phyloP scores from a whole-genome alignment of 345 rosid genomes.

The Alliaria petiolata region DNA sequence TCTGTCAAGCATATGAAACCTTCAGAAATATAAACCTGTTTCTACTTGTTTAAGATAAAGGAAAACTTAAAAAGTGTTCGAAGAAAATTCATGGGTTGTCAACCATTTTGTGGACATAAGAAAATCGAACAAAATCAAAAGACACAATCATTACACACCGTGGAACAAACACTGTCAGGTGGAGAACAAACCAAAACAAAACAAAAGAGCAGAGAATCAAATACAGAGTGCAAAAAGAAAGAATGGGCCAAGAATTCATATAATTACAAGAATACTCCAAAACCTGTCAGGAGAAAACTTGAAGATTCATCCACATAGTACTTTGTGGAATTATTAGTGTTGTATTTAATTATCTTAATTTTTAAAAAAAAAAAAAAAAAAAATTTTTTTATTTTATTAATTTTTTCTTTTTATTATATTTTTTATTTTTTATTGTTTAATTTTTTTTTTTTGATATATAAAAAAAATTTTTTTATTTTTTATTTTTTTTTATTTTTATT shows the following conservation, averaged over 20 bases:
- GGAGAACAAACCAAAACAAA: slow-evolving; percentile 20
- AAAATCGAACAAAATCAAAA: neutral
- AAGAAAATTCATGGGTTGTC: neutral
- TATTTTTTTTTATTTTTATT: too few relatives aligned
- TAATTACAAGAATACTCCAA: slow-evolving; percentile 1
- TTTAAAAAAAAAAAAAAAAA: too few relatives aligned
- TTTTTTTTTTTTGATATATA: too few relatives aligned
- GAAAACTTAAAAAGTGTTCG: neutral
- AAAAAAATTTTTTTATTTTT: too few relatives aligned
- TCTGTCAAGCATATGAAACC: too few relatives aligned
- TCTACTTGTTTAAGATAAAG: neutral
- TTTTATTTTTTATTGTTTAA: too few relatives aligned
- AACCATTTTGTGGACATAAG: neutral
- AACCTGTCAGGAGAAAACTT: neutral
- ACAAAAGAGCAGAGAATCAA: neutral
- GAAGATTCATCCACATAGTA: neutral
- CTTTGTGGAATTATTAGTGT: too few relatives aligned
- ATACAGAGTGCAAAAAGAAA: neutral
- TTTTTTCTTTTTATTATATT: too few relatives aligned
- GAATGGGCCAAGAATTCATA: slow-evolving; percentile 12
- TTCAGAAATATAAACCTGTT: too few relatives aligned
- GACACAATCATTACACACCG: slow-evolving; percentile 19
- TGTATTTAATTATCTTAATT: too few relatives aligned
- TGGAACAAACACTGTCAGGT: slow-evolving; percentile 34
- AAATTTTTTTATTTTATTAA: too few relatives aligned